Evolutionary conservation across 2,329 filamentous ascomycete genomes (phyloP).

Genomic region (Beauveria bassiana): DNA sequence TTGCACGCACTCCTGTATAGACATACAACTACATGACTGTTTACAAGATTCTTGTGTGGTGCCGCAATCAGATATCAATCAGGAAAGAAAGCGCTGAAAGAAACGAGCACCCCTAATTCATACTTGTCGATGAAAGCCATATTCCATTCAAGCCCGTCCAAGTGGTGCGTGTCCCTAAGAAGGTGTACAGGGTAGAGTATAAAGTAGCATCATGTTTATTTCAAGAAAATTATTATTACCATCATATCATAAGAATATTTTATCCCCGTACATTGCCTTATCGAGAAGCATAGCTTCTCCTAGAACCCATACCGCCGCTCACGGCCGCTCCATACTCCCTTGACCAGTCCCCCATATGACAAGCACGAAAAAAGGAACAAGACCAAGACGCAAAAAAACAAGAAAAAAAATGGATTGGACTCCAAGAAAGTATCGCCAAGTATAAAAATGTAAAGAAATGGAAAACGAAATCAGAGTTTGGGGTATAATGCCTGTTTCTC

Average conservation of each 20-base stretch:
- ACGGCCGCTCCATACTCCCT: not conserved
- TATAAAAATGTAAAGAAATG: not conserved
- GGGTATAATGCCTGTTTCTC: slow-evolving; percentile 13
- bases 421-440: not conserved
- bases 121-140: too few species aligned
- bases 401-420: not conserved
- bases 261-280: not conserved
- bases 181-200: too few species aligned
- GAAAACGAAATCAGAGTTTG: not conserved
- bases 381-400: not conserved
- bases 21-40: too few species aligned
- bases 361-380: not conserved
- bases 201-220: not conserved
- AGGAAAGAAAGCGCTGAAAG: too few species aligned
- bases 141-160: too few species aligned
- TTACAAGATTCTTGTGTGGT: too few species aligned
- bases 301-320: not conserved
- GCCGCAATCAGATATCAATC: too few species aligned
- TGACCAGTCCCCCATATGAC: not conserved
- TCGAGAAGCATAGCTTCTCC: not conserved
- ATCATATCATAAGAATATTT: slow-evolving; percentile 6
- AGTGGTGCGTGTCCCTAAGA: too few species aligned
- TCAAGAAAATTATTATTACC: slow-evolving; percentile 12
- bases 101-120: too few species aligned
- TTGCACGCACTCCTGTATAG: too few species aligned